Conservation (phyloP, 1,284 basidiomycete species). For the Puccinia coronata region DNA sequence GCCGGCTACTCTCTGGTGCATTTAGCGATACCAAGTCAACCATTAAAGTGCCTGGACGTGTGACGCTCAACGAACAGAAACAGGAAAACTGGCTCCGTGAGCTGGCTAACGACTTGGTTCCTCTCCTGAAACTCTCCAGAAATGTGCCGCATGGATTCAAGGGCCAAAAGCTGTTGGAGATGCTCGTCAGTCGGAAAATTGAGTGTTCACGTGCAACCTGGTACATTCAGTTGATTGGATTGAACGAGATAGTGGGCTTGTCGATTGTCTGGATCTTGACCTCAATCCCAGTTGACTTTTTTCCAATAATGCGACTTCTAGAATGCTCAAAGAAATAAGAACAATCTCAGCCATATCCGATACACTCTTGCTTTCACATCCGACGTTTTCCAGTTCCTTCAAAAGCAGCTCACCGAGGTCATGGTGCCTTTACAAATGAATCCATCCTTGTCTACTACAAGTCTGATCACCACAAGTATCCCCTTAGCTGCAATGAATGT, state of each 20-base stretch:
- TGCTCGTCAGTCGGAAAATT: too few relatives aligned
- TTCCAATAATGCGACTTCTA: too few relatives aligned
- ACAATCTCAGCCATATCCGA: too few relatives aligned
- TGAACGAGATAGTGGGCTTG: constrained; percentile 77
- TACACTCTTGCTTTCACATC: constrained; percentile 33
- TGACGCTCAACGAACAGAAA: constrained; percentile 84
- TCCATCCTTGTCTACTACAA: constrained; percentile 60
- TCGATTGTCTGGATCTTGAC: too few relatives aligned
- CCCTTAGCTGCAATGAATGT: constrained; percentile 61
- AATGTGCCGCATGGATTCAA: constrained; percentile 90
- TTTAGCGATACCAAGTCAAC: constrained; percentile 45
- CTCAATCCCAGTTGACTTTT: not conserved
- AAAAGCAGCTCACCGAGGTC: constrained; percentile 83
- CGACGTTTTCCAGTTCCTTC: constrained; percentile 66
- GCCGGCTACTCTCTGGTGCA: too few relatives aligned
- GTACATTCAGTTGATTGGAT: constrained; percentile 90
- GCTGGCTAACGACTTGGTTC: constrained; percentile 90
- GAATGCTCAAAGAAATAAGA: too few relatives aligned
- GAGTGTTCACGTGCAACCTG: constrained; percentile 85
- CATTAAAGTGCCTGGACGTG: too few relatives aligned
- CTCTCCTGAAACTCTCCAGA: too few relatives aligned
- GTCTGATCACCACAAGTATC: constrained; percentile 28
- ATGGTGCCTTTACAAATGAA: constrained; percentile 75
- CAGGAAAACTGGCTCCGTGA: constrained; percentile 86
- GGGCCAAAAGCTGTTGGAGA: constrained; percentile 85